These are phyloP conservation scores for Colletotrichum karsti DNA, from an alignment of 2,329 filamentous ascomycete species.

Conservation along the genomic window DNA sequence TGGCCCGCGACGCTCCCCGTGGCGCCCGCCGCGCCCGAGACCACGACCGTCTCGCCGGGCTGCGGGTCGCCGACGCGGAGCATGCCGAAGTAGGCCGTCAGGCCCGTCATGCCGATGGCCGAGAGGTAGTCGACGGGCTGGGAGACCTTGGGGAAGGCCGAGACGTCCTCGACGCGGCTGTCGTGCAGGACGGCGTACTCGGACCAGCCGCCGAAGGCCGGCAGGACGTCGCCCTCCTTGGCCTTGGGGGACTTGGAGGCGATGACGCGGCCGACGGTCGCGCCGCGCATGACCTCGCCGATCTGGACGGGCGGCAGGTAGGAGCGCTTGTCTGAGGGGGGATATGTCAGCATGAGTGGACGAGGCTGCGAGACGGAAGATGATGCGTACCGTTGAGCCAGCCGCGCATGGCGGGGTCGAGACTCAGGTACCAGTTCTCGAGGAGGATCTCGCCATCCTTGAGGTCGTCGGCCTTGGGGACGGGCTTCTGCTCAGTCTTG, in stretches of 20 bases:
- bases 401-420: constrained; percentile 81
- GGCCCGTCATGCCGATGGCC: constrained; percentile 70
- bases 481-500: constrained; percentile 56
- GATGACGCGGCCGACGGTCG: constrained; percentile 67
- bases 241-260: constrained; percentile 65
- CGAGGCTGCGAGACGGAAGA: not conserved
- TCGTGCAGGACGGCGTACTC: constrained; percentile 69
- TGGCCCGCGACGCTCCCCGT: constrained; percentile 81
- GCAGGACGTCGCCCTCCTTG: constrained; percentile 66
- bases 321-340: constrained; percentile 51
- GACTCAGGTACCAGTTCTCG: constrained; percentile 69
- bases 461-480: constrained; percentile 60
- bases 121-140: constrained; percentile 68
- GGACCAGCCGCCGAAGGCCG: constrained; percentile 68
- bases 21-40: constrained; percentile 80
- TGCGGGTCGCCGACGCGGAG: constrained; percentile 73
- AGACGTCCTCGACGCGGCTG: constrained; percentile 53
- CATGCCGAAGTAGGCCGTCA: constrained; percentile 83
- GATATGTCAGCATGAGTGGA: not conserved
- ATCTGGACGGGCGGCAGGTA: constrained; percentile 76
- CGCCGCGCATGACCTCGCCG: constrained; percentile 74
- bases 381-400: constrained; percentile 67
- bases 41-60: constrained; percentile 77
- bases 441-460: constrained; percentile 72
- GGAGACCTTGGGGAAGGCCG: constrained; percentile 49